phyloP scores from a whole-genome alignment of 768 basidiomycete species.

The Pluteus cervinus region DNA sequence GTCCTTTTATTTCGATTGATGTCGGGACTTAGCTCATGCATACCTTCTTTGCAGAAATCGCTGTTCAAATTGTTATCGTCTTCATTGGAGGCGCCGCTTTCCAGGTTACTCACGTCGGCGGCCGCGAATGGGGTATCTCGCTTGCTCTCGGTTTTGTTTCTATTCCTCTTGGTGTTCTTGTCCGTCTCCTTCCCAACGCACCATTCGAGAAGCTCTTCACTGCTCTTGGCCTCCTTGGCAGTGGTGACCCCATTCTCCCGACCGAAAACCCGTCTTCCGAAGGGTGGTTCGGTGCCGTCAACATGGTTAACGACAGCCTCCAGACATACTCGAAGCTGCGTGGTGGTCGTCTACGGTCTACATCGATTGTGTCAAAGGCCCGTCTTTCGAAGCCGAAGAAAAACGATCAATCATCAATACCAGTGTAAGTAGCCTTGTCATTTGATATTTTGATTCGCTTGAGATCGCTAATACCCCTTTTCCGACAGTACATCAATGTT shows the following conservation, averaged over 20 bases:
- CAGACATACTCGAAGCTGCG: conserved; percentile 75
- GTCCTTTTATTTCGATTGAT: conserved; percentile 13
- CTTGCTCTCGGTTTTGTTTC: conserved; percentile 83
- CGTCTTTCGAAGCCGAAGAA: conserved; percentile 53
- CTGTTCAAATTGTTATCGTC: conserved; percentile 80
- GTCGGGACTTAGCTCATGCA: conserved; percentile 7
- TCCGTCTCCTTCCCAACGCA: conserved; percentile 75
- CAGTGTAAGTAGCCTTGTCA: conserved; percentile 35
- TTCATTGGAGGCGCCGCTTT: conserved; percentile 91
- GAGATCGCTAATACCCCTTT: conserved; percentile 3
- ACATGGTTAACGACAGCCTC: conserved; percentile 82
- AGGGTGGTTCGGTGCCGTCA: conserved; percentile 76
- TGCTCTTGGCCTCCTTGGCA: conserved; percentile 50
- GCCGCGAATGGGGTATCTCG: conserved; percentile 91
- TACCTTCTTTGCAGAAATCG: conserved; percentile 57
- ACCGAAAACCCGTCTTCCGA: conserved; percentile 51
- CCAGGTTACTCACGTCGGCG: conserved; percentile 73
- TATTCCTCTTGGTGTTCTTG: conserved; percentile 78
- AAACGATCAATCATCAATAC: conserved; percentile 43
- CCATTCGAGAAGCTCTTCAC: conserved; percentile 63
- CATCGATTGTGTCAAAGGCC: conserved; percentile 80
- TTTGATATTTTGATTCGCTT: too few species aligned
- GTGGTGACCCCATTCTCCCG: conserved; percentile 57
- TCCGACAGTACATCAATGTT: conserved; percentile 23
- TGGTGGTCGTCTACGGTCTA: conserved; percentile 83